Conservation (phyloP, 129 eudicot species). For the Ambrosia trifida region DNA sequence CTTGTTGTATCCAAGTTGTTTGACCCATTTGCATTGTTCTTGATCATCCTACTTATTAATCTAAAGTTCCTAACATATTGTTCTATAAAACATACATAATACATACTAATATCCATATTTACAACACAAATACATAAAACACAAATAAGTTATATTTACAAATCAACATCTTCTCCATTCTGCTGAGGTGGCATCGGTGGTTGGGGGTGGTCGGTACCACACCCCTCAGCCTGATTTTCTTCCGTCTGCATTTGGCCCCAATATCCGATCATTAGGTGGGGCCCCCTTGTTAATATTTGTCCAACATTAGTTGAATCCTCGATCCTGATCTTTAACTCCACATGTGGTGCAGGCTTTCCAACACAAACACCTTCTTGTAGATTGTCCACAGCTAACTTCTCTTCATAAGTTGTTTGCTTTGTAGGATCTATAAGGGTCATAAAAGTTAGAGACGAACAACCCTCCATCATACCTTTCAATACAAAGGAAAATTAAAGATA, state of each 20-base stretch:
- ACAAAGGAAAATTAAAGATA: background rate
- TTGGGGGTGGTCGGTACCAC: too few relatives aligned
- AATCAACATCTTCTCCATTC: too few relatives aligned
- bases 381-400: constrained; percentile 10
- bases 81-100: too few relatives aligned
- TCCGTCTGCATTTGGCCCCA: constrained; percentile 55
- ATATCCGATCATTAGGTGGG: constrained; percentile 79
- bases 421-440: constrained; percentile 68
- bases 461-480: constrained; percentile 84
- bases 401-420: constrained; percentile 22
- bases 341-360: constrained; percentile 90
- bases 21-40: too few relatives aligned
- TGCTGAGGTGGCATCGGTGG: too few relatives aligned
- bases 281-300: constrained; percentile 76
- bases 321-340: constrained; percentile 52
- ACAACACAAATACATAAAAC: too few relatives aligned
- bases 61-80: too few relatives aligned
- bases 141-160: too few relatives aligned
- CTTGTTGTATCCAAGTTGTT: too few relatives aligned
- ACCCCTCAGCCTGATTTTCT: constrained; percentile 1
- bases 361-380: constrained; percentile 73
- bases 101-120: too few relatives aligned
- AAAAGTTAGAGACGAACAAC: constrained; percentile 87
- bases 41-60: too few relatives aligned
- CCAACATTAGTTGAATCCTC: constrained; percentile 51